phyloP scores from a whole-genome alignment of 2,329 filamentous ascomycete species.

The Byssochlamys sp. region DNA sequence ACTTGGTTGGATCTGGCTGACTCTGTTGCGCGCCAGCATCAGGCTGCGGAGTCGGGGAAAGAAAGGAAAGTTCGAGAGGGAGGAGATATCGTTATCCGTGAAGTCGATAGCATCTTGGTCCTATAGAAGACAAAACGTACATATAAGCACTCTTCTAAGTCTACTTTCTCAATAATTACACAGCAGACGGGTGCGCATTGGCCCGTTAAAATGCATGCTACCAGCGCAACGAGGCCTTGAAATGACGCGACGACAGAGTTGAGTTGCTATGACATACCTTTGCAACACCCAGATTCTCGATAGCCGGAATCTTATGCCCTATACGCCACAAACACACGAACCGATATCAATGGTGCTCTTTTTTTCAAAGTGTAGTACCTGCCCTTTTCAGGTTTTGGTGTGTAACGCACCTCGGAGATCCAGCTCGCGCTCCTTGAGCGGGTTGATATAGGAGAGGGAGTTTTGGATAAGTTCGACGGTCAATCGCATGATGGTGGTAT shows the following conservation, averaged over 20 bases:
- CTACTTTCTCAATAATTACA: neutral
- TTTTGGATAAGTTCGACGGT: slow-evolving; percentile 87
- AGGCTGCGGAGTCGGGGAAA: slow-evolving; percentile 80
- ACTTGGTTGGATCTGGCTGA: slow-evolving; percentile 68
- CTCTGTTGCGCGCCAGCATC: slow-evolving; percentile 79
- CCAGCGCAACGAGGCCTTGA: neutral
- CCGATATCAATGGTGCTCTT: slow-evolving; percentile 77
- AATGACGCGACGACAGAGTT: neutral
- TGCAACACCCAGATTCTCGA: slow-evolving; percentile 94
- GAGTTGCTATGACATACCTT: slow-evolving; percentile 52
- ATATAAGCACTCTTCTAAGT: neutral
- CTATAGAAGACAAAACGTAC: slow-evolving; percentile 35
- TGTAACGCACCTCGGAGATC: slow-evolving; percentile 88
- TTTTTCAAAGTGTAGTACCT: slow-evolving; percentile 77
- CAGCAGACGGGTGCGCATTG: slow-evolving; percentile 4
- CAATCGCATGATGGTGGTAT: slow-evolving; percentile 64
- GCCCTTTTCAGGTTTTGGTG: slow-evolving; percentile 62
- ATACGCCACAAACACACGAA: slow-evolving; percentile 40
- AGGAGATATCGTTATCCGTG: slow-evolving; percentile 92
- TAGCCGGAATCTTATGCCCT: slow-evolving; percentile 95
- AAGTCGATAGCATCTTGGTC: slow-evolving; percentile 96
- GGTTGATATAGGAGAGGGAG: slow-evolving; percentile 96
- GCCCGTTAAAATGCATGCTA: neutral
- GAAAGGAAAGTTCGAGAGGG: slow-evolving; percentile 83
- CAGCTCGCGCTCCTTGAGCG: slow-evolving; percentile 95